These are phyloP conservation scores for Scheffersomyces illinoinensis DNA, from an alignment of 1,139 yeast species.

Conservation along the genomic window DNA sequence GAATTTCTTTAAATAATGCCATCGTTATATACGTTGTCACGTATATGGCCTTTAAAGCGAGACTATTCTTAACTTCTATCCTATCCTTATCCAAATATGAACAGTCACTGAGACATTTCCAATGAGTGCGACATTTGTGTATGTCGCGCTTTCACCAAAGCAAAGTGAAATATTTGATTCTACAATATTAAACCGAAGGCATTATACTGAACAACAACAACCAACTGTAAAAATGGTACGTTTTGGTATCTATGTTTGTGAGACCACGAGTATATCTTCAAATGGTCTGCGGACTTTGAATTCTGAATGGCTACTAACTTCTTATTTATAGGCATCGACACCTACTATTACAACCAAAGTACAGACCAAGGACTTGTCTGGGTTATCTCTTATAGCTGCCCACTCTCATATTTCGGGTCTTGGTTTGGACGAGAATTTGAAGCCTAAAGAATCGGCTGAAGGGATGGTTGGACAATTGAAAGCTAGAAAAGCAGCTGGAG, in stretches of 20 bases:
- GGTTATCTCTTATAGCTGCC: constrained; percentile 82
- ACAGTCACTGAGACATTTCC: not conserved
- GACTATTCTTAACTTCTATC: not conserved
- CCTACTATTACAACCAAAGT: constrained; percentile 35
- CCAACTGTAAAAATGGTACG: constrained; percentile 4
- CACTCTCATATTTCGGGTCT: constrained; percentile 96
- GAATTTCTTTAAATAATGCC: too few relatives aligned
- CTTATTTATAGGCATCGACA: constrained; percentile 4
- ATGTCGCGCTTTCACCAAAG: not conserved
- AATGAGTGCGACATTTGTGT: not conserved
- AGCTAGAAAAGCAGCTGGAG: constrained; percentile 96
- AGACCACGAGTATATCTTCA: not conserved
- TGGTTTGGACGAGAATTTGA: constrained; percentile 87
- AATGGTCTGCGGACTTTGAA: not conserved
- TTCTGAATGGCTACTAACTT: not conserved
- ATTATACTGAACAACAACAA: not conserved
- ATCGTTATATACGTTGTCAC: too few relatives aligned
- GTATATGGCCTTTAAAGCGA: too few relatives aligned
- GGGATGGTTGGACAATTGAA: constrained; percentile 98
- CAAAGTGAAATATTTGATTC: not conserved
- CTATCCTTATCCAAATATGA: not conserved
- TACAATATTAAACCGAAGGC: not conserved
- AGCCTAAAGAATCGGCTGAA: constrained; percentile 76
- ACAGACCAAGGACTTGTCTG: constrained; percentile 44
- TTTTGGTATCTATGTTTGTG: not conserved